These are phyloP conservation scores for Camellia lanceoleosa DNA, from an alignment of 148 eudicot genomes.

Conservation along the genomic window DNA sequence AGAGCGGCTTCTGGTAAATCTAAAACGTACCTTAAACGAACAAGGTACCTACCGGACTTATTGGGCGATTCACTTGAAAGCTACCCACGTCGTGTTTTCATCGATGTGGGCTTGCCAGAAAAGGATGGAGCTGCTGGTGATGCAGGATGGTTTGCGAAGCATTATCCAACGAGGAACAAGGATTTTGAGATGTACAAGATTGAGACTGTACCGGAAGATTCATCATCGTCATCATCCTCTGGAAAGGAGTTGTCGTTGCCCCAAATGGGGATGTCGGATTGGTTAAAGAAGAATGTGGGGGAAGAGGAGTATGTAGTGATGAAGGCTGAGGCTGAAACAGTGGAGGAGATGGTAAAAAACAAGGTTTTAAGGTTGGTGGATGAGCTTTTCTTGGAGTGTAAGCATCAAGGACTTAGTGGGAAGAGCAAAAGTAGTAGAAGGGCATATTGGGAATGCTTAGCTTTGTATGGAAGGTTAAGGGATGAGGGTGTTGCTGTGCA, in stretches of 20 bases:
- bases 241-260: not conserved
- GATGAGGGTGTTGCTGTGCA: conserved; percentile 83
- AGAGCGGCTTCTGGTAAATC: conserved; percentile 44
- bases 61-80: conserved; percentile 54
- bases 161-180: conserved; percentile 62
- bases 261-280: conserved; percentile 26
- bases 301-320: conserved; percentile 31
- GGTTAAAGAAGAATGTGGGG: conserved; percentile 31
- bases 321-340: conserved; percentile 39
- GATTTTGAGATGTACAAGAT: conserved; percentile 55
- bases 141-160: conserved; percentile 58
- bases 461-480: conserved; percentile 75
- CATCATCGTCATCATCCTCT: not conserved
- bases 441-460: conserved; percentile 86
- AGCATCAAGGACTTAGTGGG: conserved; percentile 31
- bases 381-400: conserved; percentile 62
- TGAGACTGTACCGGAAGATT: conserved; percentile 39
- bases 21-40: conserved; percentile 38
- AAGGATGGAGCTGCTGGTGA: conserved; percentile 26
- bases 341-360: conserved; percentile 49
- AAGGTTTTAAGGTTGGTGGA: conserved; percentile 49
- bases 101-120: conserved; percentile 42
- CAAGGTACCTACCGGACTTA: conserved; percentile 57
- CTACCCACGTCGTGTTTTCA: conserved; percentile 64
- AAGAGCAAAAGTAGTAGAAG: conserved; percentile 46